Conservation (phyloP, 139 green algal genomes). For the Asterochloris sp. region DNA sequence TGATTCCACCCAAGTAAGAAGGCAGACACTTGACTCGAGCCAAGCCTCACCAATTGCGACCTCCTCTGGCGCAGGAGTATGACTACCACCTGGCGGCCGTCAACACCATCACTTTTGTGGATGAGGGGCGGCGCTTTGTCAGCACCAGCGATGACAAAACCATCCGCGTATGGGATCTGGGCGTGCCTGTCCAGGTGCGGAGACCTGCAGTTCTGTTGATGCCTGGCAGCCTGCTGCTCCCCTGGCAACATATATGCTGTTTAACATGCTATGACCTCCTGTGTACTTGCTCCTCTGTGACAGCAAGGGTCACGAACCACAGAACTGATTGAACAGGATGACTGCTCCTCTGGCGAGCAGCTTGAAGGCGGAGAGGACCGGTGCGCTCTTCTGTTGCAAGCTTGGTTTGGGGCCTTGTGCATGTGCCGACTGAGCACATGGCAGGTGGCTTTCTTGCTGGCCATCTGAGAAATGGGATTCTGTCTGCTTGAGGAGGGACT, state of each 20-base stretch:
- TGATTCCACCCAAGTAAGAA: no score
- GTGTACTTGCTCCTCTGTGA: no score
- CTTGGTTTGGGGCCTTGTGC: no score
- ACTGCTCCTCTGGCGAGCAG: no score
- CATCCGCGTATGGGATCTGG: constrained; percentile 97
- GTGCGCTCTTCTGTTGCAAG: no score
- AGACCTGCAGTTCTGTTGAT: neutral
- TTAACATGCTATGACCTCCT: neutral
- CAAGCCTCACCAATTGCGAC: neutral
- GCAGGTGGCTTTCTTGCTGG: no score
- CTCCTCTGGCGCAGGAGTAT: constrained; percentile 76
- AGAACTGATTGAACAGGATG: no score
- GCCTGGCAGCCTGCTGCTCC: neutral
- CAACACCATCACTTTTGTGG: constrained; percentile 97
- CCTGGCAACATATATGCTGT: neutral
- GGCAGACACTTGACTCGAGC: neutral
- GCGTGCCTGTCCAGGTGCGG: constrained; percentile 80
- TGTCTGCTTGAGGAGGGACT: no score
- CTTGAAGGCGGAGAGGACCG: no score
- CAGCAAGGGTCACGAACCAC: no score
- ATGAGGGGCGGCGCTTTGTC: constrained; percentile 84
- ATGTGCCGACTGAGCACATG: no score
- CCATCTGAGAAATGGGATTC: no score
- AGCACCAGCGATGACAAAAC: constrained; percentile 95
- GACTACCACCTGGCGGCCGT: constrained; percentile 96